phyloP scores from a whole-genome alignment of 352 stramenopile species.

The Phytophthora colocasiae region DNA sequence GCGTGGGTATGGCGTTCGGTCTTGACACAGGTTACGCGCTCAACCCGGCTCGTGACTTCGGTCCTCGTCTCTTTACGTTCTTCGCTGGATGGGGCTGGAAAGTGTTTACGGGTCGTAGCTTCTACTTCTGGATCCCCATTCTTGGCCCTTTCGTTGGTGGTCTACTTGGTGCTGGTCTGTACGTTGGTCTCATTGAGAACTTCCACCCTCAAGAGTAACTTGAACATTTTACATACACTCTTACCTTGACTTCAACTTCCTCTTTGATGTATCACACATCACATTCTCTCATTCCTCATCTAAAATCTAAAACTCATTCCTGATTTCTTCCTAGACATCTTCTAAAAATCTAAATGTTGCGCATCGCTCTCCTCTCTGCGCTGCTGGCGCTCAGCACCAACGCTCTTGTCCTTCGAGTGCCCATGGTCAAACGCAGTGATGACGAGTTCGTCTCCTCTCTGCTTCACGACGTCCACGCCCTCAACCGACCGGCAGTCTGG shows the following conservation, averaged over 20 bases:
- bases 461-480: slow-evolving; percentile 50
- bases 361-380: slow-evolving; percentile 34
- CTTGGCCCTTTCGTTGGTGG: slow-evolving; percentile 46
- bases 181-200: slow-evolving; percentile 44
- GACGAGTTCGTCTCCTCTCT: slow-evolving; percentile 69
- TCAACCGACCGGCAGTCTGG: slow-evolving; percentile 57
- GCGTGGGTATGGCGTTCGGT: slow-evolving; percentile 44
- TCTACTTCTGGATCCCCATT: slow-evolving; percentile 54
- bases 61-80: slow-evolving; percentile 51
- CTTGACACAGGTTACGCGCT: slow-evolving; percentile 48
- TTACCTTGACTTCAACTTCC: neutral
- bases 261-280: neutral
- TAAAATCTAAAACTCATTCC: no score
- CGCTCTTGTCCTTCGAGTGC: slow-evolving; percentile 61
- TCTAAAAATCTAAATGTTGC: slow-evolving; percentile 9
- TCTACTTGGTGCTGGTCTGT: slow-evolving; percentile 38
- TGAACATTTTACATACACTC: neutral
- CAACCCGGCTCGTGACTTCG: slow-evolving; percentile 54
- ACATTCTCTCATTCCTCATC: no score
- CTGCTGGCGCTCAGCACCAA: slow-evolving; percentile 23
- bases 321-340: neutral
- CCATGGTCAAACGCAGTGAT: slow-evolving; percentile 75
- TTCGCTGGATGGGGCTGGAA: slow-evolving; percentile 53
- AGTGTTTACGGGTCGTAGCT: slow-evolving; percentile 38
- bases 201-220: slow-evolving; percentile 41